phyloP scores from a whole-genome alignment of 495 filamentous ascomycete species.

The Letharia columbiana region DNA sequence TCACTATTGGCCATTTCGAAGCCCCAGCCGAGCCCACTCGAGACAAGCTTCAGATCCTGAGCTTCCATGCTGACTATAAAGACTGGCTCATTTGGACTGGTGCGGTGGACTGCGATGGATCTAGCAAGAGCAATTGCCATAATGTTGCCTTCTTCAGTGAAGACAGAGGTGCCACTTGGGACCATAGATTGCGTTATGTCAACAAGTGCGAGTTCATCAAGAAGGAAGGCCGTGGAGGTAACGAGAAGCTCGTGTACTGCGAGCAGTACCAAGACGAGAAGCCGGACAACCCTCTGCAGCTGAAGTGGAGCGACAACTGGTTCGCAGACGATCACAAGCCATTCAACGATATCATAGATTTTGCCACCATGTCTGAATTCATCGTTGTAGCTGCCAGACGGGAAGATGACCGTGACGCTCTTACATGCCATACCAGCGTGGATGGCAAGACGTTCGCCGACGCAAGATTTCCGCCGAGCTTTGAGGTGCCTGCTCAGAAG shows the following conservation, averaged over 20 bases:
- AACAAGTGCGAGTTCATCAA: constrained; percentile 74
- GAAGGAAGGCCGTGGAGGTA: constrained; percentile 49
- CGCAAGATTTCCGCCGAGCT: constrained; percentile 74
- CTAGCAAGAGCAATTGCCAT: constrained; percentile 49
- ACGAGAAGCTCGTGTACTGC: constrained; percentile 69
- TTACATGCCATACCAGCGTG: constrained; percentile 73
- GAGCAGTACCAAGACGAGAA: constrained; percentile 59
- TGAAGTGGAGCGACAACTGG: constrained; percentile 67
- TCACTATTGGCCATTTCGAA: constrained; percentile 58
- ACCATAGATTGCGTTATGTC: constrained; percentile 56
- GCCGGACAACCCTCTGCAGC: constrained; percentile 48
- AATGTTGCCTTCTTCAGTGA: constrained; percentile 58
- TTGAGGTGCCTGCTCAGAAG: constrained; percentile 63
- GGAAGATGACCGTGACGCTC: constrained; percentile 51
- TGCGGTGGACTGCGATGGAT: constrained; percentile 43
- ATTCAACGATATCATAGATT: constrained; percentile 65
- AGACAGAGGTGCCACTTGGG: constrained; percentile 72
- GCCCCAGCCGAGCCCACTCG: constrained; percentile 42
- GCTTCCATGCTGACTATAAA: constrained; percentile 71
- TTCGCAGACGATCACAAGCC: constrained; percentile 52
- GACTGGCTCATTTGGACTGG: constrained; percentile 93
- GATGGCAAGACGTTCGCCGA: constrained; percentile 75
- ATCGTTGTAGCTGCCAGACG: constrained; percentile 75
- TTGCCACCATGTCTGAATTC: constrained; percentile 90
- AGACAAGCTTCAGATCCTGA: constrained; percentile 42